phyloP scores from a whole-genome alignment of 1,139 yeast species.

The Candida freyschussii region DNA sequence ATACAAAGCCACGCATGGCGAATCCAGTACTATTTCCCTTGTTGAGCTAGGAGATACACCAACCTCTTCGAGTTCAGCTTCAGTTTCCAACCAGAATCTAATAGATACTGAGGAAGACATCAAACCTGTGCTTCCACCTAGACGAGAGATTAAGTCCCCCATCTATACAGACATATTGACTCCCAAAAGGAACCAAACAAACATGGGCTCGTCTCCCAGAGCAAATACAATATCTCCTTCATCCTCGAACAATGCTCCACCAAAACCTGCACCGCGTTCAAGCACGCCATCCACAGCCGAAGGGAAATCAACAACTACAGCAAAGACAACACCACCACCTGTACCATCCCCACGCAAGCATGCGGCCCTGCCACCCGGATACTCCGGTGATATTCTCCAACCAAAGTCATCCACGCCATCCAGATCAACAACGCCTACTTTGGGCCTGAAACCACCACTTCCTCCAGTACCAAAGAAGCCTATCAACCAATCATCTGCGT shows the following conservation, averaged over 20 bases:
- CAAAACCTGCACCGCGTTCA: slow-evolving; percentile 14
- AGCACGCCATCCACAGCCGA: slow-evolving; percentile 10
- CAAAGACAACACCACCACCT: slow-evolving; percentile 17
- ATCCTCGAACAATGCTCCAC: slow-evolving; percentile 7
- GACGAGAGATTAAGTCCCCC: slow-evolving; percentile 18
- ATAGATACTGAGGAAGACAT: slow-evolving; percentile 11
- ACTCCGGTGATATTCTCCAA: slow-evolving; percentile 18
- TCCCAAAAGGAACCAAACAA: slow-evolving; percentile 10
- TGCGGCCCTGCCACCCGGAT: slow-evolving; percentile 24
- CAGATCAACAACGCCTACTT: slow-evolving; percentile 18
- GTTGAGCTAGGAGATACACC: slow-evolving; percentile 8
- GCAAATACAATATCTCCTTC: slow-evolving; percentile 6
- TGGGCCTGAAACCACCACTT: slow-evolving; percentile 4
- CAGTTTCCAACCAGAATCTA: slow-evolving; percentile 8
- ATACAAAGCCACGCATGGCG: slow-evolving; percentile 32
- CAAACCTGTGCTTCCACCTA: slow-evolving; percentile 23
- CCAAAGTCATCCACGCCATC: slow-evolving; percentile 23
- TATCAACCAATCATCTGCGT: slow-evolving; percentile 2
- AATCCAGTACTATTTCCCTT: slow-evolving; percentile 8
- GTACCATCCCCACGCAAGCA: slow-evolving; percentile 20
- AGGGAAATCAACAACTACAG: slow-evolving; percentile 17
- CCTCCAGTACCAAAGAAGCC: slow-evolving; percentile 12
- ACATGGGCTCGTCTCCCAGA: slow-evolving; percentile 5
- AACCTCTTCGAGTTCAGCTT: slow-evolving; percentile 5
- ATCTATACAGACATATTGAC: slow-evolving; percentile 8